Conservation (phyloP, 2,329 filamentous ascomycete genomes). For the Aspergillus ibericus region DNA sequence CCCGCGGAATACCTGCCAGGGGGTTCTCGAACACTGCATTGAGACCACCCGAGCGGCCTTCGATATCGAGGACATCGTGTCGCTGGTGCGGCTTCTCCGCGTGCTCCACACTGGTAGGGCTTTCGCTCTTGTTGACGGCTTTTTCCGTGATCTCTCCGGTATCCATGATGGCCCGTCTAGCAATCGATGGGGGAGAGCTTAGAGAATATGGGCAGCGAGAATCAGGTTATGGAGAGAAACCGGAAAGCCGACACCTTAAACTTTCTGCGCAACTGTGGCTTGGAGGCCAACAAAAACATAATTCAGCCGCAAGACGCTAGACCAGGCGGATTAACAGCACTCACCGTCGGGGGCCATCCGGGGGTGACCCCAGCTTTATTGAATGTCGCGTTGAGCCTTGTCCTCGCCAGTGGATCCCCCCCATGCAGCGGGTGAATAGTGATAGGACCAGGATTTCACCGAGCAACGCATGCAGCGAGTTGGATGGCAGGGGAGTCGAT, state of each 20-base stretch:
- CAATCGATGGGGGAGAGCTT: not conserved
- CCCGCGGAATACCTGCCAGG: constrained; percentile 53
- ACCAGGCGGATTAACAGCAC: not conserved
- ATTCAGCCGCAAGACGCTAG: not conserved
- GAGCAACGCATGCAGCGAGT: not conserved
- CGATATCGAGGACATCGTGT: constrained; percentile 25
- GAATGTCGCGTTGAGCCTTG: not conserved
- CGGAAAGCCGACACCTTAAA: not conserved
- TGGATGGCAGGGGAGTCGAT: not conserved
- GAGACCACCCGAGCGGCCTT: constrained; percentile 25
- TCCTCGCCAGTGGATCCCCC: not conserved
- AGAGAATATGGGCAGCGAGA: not conserved
- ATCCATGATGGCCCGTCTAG: not conserved
- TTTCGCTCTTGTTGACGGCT: not conserved
- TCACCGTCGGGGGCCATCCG: not conserved
- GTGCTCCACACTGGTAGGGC: constrained; percentile 11
- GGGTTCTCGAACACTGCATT: constrained; percentile 53
- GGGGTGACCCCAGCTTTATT: not conserved
- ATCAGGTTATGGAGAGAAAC: not conserved
- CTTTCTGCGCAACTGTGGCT: not conserved
- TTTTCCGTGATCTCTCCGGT: not conserved
- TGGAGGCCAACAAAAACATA: not conserved
- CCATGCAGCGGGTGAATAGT: not conserved
- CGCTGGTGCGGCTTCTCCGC: constrained; percentile 13
- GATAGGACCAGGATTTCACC: not conserved